Base-by-base conservation (phyloP, 1,284 basidiomycete species). In the Ustilago hordei region DNA sequence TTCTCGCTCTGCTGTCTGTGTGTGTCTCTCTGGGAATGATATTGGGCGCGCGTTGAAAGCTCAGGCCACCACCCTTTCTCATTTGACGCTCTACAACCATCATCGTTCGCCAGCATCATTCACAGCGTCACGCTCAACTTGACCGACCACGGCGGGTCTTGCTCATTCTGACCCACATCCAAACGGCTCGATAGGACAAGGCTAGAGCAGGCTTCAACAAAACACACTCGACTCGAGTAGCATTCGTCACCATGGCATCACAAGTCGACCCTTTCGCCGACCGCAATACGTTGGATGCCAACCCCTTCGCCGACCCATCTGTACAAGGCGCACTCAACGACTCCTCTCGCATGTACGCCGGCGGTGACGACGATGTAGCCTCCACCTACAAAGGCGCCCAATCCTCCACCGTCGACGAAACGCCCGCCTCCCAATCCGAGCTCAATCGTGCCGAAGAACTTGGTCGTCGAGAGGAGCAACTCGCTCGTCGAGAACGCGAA, bases 401-500 rank as follows among this genome's bases (percentile, higher is more conserved):
- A 4, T 19, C 55, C n/a, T 38, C 47, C 19, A 43, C 70, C 15
- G 47, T 58, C 32, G 77, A 78, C 56, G 76, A 81, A 2, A 69
- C 76, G 41, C 74, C 72, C 3, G 54, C 81, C 7, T 28, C 69
- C 2, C 64, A 60, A 15, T 63, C 69, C 83, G 61, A 87, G 87
- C 80, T 87, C 87, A 73, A 58, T 85, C 88, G 90, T 52, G 81
- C 90, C 31, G 91, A 91, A 53, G 91, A 93, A 60, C 86, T 95
- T 13, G 89, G 89, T 60, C 89, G 90, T 66, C 89, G 93, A 59
- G 94, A 95, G 87, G 89, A 88, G 55, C 93, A 95, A 81, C 88
- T 95, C n/a, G 91, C 91, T 82, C 88, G 91, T 72, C 88, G 93
- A 76, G 93, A 95, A 85, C 87, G 89, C 36, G 92, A 93, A 68